phyloP scores from a whole-genome alignment of 2,329 filamentous ascomycete genomes.

The Ophiostoma sp. region DNA sequence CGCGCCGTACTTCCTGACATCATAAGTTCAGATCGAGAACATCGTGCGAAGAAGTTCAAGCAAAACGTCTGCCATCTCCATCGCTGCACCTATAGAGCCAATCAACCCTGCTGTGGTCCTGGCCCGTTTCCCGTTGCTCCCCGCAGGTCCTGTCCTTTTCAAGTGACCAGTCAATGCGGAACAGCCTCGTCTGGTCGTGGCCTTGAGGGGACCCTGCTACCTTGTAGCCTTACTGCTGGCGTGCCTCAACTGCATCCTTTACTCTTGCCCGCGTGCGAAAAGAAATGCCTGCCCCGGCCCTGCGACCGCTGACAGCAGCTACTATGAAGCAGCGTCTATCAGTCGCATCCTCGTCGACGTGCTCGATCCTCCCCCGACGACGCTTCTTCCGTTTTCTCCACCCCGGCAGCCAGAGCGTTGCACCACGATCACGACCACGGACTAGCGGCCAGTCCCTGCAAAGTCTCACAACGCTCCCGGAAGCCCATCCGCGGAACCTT shows the following conservation, averaged over 20 bases:
- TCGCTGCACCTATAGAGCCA: too few species aligned
- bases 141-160: too few species aligned
- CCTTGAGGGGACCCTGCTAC: neutral
- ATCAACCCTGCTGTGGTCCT: too few species aligned
- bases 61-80: too few species aligned
- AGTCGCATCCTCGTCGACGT: neutral
- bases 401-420: slow-evolving; percentile 17
- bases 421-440: neutral
- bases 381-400: slow-evolving; percentile 28
- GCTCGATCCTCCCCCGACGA: slow-evolving; percentile 2
- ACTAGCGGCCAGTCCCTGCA: slow-evolving; percentile 9
- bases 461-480: slow-evolving; percentile 17
- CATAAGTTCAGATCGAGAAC: neutral
- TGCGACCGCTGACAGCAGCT: neutral
- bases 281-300: too few species aligned
- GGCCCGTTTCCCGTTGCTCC: too few species aligned
- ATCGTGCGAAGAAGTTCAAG: neutral
- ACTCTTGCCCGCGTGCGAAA: too few species aligned
- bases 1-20: slow-evolving; percentile 13
- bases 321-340: neutral
- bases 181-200: neutral
- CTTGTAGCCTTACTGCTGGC: too few species aligned
- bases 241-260: too few species aligned
- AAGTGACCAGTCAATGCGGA: neutral
- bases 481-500: slow-evolving; percentile 28